Base-by-base conservation (phyloP, 495 filamentous ascomycete species). In the Oidiodendron maius region DNA sequence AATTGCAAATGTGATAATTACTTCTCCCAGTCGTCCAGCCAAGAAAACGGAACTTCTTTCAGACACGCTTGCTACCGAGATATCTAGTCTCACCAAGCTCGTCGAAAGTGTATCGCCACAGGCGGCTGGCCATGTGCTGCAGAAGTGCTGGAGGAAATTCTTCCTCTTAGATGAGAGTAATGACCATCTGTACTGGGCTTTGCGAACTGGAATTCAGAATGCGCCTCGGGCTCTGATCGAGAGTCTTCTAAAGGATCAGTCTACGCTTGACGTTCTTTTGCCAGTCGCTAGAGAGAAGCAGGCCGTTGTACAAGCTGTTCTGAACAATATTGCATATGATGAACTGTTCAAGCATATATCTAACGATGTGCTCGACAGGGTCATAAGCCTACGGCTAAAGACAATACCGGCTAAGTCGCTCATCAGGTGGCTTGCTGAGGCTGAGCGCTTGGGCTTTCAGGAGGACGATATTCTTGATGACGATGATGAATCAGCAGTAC, bases 121-220 rank as follows among this genome's bases (percentile, higher is more conserved):
- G 34, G 53, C 53, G 17, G 46, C 46, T 2, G 48, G 53, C 32
- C 42, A 32, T 20, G 46, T 53, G 26, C 32, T 60, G 11, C 35
- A 44, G 9, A 41, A 56, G 2, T 20, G 51, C 1, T 60, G 57
- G 57, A 28, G 57, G 9, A 15, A 15, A 16, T 48, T 60, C 25
- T 30, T 60, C 9, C 56, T 56, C 32, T 23, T 34, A 0, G 21
- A n/a, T 5, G 24, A 44, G 3, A 38, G 56, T 38, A 44, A 60
- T 3, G 24, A 39, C 25, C 57, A 60, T 38, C 21, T 56, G 15
- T 24, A 43, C 5, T 60, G 46, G 16, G 26, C 56, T 13, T 21
- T 61, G 10, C 30, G 54, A 28, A 51, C 53, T 3, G 40, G 44
- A 3, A 23, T 60, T 3, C 54, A 57, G 44, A 57, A 60, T 21